Evolutionary conservation across 352 stramenopile genomes (phyloP).

Genomic region (Albugo laibachii): DNA sequence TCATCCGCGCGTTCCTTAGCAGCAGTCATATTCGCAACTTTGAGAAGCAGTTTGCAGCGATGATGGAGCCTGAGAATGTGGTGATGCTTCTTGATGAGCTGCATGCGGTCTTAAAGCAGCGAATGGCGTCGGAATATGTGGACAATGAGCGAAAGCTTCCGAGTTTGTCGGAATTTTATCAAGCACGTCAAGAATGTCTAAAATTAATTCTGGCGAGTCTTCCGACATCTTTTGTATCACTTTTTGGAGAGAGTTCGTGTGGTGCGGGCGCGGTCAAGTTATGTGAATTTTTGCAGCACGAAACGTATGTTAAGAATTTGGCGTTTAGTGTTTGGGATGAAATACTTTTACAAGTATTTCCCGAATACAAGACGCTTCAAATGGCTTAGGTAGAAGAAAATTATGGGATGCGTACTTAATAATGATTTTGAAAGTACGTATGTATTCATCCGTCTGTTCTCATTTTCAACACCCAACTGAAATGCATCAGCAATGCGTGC

Average conservation of each 20-base stretch:
- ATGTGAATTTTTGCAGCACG: constrained; percentile 74
- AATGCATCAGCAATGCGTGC: too few relatives aligned
- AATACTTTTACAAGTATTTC: constrained; percentile 55
- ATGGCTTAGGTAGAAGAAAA: too few relatives aligned
- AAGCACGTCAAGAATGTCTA: constrained; percentile 27
- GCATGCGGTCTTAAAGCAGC: constrained; percentile 31
- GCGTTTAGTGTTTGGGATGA: constrained; percentile 62
- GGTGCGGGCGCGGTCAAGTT: constrained; percentile 64
- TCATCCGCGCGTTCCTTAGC: constrained; percentile 61
- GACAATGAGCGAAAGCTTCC: constrained; percentile 2
- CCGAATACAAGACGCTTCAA: constrained; percentile 30
- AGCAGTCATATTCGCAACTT: constrained; percentile 66
- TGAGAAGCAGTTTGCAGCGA: constrained; percentile 60
- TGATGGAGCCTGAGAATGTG: constrained; percentile 50
- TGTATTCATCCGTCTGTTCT: too few relatives aligned
- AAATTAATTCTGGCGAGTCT: constrained; percentile 53
- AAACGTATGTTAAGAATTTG: constrained; percentile 76
- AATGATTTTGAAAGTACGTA: too few relatives aligned
- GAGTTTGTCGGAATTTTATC: constrained; percentile 7
- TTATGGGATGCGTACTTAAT: too few relatives aligned
- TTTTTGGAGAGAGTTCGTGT: constrained; percentile 56
- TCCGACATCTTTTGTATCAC: constrained; percentile 42
- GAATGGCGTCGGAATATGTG: not conserved
- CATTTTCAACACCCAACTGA: too few relatives aligned
- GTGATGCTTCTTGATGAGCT: constrained; percentile 28